Percentiles rank a stretch among this genome's conserved stretches.
Conservation (phyloP, 1,284 basidiomycete genomes). For the Fistulina hepatica region DNA sequence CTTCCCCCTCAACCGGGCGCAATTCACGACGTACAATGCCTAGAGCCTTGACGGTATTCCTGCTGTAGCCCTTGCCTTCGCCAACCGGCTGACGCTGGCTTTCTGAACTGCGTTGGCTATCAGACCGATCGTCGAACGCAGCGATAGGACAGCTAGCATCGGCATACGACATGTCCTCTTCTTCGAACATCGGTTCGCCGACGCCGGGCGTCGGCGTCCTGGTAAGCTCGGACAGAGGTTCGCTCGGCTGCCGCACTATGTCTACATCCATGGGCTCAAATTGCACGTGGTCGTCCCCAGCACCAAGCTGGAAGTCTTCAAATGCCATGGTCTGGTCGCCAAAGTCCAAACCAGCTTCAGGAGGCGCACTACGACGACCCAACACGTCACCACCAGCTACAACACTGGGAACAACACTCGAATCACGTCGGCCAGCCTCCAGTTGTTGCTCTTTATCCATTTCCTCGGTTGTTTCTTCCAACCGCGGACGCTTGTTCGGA, state of each 20-base stretch:
- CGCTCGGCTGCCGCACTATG: constrained; percentile 44
- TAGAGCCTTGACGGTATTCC: constrained; percentile 86
- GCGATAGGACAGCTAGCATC: constrained; percentile 71
- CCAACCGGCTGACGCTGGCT: constrained; percentile 32
- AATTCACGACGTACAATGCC: constrained; percentile 74
- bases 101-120: constrained; percentile 33
- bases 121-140: constrained; percentile 64
- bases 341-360: constrained; percentile 45
- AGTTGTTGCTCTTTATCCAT: too few species aligned
- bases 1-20: constrained; percentile 39
- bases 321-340: constrained; percentile 39
- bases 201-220: constrained; percentile 59
- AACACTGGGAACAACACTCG: constrained; percentile 48
- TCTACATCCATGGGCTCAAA: constrained; percentile 33
- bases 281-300: constrained; percentile 25
- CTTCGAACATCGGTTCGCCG: constrained; percentile 38
- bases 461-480: constrained; percentile 44
- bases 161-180: constrained; percentile 52
- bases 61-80: constrained; percentile 66
- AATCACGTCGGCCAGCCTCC: constrained; percentile 60
- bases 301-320: constrained; percentile 49
- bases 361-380: constrained; percentile 38
- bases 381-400: constrained; percentile 38
- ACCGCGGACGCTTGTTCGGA: constrained; percentile 50
- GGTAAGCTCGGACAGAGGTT: constrained; percentile 45